Conservation (phyloP, 2,329 filamentous ascomycete species). For the Colletotrichum costaricense region DNA sequence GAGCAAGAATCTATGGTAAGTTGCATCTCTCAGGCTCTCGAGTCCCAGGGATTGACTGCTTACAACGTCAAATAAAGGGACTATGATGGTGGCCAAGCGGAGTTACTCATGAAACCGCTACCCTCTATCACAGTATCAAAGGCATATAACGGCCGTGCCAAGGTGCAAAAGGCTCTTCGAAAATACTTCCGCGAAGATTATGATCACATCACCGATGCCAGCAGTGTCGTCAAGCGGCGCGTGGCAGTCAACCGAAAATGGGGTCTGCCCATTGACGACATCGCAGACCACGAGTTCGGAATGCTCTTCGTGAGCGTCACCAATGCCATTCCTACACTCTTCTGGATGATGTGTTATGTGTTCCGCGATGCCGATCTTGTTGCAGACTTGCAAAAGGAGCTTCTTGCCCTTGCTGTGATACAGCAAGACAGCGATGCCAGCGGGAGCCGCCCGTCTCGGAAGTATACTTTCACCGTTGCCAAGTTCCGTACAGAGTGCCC, state of each 20-base stretch:
- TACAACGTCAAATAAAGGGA: not conserved
- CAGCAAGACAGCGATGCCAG: not conserved
- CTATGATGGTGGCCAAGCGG: constrained; percentile 12
- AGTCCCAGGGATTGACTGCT: not conserved
- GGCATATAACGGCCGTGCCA: constrained; percentile 39
- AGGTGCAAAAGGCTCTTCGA: constrained; percentile 41
- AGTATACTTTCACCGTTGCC: not conserved
- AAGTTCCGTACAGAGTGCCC: not conserved
- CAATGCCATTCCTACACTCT: constrained; percentile 51
- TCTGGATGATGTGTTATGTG: constrained; percentile 49
- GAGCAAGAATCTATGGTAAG: constrained; percentile 17
- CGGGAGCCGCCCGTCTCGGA: not conserved
- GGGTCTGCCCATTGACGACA: constrained; percentile 43
- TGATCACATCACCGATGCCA: constrained; percentile 41
- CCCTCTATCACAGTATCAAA: constrained; percentile 36
- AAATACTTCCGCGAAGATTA: constrained; percentile 43
- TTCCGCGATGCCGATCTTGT: constrained; percentile 32
- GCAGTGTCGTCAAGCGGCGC: constrained; percentile 44
- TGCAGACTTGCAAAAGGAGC: constrained; percentile 1
- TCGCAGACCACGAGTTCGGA: constrained; percentile 46
- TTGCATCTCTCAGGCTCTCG: not conserved
- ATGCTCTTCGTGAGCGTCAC: constrained; percentile 45
- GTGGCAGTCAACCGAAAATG: constrained; percentile 42
- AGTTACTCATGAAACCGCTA: constrained; percentile 19
- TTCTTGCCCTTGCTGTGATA: not conserved